A percentile compares a stretch with the other conserved stretches of the same genome.
phyloP scores from a whole-genome alignment of 169 alveolate species.

The Plasmodium chabaudi region DNA sequence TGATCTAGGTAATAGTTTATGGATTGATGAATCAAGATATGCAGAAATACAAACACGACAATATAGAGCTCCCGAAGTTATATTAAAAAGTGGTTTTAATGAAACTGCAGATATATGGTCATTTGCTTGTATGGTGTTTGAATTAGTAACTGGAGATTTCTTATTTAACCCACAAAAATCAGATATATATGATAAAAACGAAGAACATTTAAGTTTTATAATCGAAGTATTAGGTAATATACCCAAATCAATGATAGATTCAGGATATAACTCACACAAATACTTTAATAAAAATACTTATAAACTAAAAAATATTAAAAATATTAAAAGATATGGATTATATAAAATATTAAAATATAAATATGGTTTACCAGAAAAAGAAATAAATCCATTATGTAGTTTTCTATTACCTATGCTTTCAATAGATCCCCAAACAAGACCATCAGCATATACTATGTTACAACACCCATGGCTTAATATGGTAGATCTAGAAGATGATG shows the following conservation, averaged over 20 bases:
- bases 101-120: constrained; percentile 98
- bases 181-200: constrained; percentile 82
- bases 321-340: constrained; percentile 85
- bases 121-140: constrained; percentile 98
- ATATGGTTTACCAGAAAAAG: constrained; percentile 88
- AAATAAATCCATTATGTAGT: constrained; percentile 87
- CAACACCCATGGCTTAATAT: constrained; percentile 93
- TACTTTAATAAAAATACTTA: constrained; percentile 37
- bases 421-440: constrained; percentile 92
- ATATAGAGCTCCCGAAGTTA: constrained; percentile 99
- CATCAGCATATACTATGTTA: constrained; percentile 92
- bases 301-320: constrained; percentile 75
- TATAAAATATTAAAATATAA: constrained; percentile 89
- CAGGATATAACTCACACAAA: constrained; percentile 86
- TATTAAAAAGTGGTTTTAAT: constrained; percentile 95
- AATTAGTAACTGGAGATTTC: constrained; percentile 98
- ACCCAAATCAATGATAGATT: constrained; percentile 89
- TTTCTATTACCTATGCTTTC: constrained; percentile 91
- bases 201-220: constrained; percentile 84
- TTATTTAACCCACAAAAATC: constrained; percentile 97
- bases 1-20: constrained; percentile 99
- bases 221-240: constrained; percentile 94
- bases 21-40: constrained; percentile 97
- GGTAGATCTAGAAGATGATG: constrained; percentile 52
- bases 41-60: constrained; percentile 98